A percentile compares a stretch with the other conserved stretches of the same genome.
Conservation (phyloP, 768 basidiomycete genomes). For the Tephrocybe sp. region DNA sequence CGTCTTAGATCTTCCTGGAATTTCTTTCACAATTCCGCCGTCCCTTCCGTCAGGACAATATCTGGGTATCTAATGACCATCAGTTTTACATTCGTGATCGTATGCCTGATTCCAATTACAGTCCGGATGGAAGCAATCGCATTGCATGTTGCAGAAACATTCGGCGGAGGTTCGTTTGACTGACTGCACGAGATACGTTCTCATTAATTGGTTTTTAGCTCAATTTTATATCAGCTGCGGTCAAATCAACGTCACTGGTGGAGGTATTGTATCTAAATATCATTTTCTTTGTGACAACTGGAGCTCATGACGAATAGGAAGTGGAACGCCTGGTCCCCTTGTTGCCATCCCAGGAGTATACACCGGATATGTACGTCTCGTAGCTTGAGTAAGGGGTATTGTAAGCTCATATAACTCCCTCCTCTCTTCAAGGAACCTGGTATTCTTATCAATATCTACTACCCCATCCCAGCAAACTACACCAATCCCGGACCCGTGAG, state of each 20-base stretch:
- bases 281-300: not conserved
- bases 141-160: conserved; percentile 34
- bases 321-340: conserved; percentile 24
- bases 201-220: conserved; percentile 13
- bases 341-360: conserved; percentile 30
- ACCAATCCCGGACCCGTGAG: conserved; percentile 27
- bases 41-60: conserved; percentile 37
- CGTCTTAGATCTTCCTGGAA: conserved; percentile 17
- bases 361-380: conserved; percentile 21
- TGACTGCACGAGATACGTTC: conserved; percentile 9
- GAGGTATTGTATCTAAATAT: conserved; percentile 23
- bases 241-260: conserved; percentile 40
- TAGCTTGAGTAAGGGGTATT: too few species aligned
- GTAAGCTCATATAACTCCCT: not conserved
- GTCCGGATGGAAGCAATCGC: conserved; percentile 41
- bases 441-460: conserved; percentile 26
- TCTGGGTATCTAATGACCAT: conserved; percentile 16
- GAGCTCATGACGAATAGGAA: conserved; percentile 14
- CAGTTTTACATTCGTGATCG: not conserved
- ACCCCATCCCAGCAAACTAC: conserved; percentile 24
- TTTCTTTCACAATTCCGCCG: conserved; percentile 36
- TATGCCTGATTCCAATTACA: not conserved
- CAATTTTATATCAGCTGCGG: conserved; percentile 37
- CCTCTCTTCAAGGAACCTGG: conserved; percentile 17
- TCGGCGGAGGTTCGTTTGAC: conserved; percentile 29